Evolutionary conservation across 768 basidiomycete genomes (phyloP).

Genomic region (Naganishia vishniacii): DNA sequence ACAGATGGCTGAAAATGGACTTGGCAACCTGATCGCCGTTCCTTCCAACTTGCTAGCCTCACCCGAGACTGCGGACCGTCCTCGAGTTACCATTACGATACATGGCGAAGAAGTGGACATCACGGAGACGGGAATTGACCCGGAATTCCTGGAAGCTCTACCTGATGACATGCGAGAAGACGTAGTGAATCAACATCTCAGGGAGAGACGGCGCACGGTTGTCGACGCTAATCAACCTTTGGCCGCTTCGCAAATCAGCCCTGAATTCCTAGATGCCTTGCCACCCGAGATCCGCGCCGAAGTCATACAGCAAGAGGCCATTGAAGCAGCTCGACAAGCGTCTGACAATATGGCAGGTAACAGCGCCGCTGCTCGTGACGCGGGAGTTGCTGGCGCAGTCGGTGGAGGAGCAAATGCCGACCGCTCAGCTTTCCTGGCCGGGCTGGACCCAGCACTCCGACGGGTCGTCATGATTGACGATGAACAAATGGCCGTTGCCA

Average conservation of each 20-base stretch:
- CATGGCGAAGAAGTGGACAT: conserved; percentile 92
- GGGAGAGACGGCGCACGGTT: conserved; percentile 78
- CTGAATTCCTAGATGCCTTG: conserved; percentile 91
- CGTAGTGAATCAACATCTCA: conserved; percentile 91
- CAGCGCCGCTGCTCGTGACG: not conserved
- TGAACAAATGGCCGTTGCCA: conserved; percentile 60
- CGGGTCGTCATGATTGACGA: conserved; percentile 79
- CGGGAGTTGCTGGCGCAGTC: not conserved
- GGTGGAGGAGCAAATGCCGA: conserved; percentile 63
- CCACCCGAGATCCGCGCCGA: conserved; percentile 95
- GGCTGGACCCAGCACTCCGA: conserved; percentile 79
- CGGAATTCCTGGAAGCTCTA: conserved; percentile 91
- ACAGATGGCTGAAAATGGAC: too few species aligned
- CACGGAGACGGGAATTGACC: conserved; percentile 96
- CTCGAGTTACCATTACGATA: conserved; percentile 77
- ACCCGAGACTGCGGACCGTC: conserved; percentile 23
- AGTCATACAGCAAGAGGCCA: conserved; percentile 87
- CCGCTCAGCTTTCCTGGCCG: conserved; percentile 84
- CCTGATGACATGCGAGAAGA: conserved; percentile 99
- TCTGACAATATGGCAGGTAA: conserved; percentile 27
- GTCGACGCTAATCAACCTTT: conserved; percentile 50
- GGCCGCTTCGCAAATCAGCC: conserved; percentile 67
- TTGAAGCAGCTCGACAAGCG: conserved; percentile 64
- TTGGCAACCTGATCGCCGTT: too few species aligned
- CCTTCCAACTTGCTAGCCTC: not conserved